A percentile compares a stretch with the other conserved stretches of the same genome.
Conservation (phyloP, 768 basidiomycete species). For the Psilocybe sp. region DNA sequence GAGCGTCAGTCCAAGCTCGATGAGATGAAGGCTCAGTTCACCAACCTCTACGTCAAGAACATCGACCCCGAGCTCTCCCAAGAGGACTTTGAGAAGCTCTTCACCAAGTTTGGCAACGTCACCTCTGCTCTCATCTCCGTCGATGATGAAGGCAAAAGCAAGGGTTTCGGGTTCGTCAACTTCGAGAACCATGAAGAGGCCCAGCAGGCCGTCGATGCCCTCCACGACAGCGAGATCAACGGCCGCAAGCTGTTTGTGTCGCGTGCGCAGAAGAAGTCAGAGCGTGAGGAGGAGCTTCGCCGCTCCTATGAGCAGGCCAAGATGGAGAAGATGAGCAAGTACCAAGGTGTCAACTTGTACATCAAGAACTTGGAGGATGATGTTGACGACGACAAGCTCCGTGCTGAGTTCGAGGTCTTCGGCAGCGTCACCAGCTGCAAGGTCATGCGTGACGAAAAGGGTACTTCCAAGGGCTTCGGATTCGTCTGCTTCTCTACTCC, state of each 20-base stretch:
- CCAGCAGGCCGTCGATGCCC: constrained; percentile 80
- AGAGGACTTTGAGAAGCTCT: constrained; percentile 84
- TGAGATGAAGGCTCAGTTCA: constrained; percentile 96
- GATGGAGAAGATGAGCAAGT: constrained; percentile 97
- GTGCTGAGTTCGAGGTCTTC: constrained; percentile 93
- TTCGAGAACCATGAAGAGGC: constrained; percentile 92
- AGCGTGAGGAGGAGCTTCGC: constrained; percentile 96
- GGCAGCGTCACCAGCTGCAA: constrained; percentile 98
- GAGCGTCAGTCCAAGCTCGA: constrained; percentile 98
- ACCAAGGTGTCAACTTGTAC: constrained; percentile 98
- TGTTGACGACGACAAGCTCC: constrained; percentile 95
- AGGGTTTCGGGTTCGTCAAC: constrained; percentile 99
- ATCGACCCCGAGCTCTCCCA: constrained; percentile 80
- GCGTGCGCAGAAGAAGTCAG: constrained; percentile 97
- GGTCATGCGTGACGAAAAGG: constrained; percentile 98
- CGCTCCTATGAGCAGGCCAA: constrained; percentile 92
- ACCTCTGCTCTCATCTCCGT: constrained; percentile 85
- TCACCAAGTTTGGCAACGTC: constrained; percentile 73
- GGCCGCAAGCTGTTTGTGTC: constrained; percentile 93
- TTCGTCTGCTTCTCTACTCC: constrained; percentile 99
- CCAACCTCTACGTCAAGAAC: constrained; percentile 99
- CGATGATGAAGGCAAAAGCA: constrained; percentile 90
- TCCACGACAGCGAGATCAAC: constrained; percentile 82
- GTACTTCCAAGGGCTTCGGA: constrained; percentile 92
- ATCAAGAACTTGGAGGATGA: constrained; percentile 99